These are phyloP conservation scores for Candida chilensis DNA, from an alignment of 805 yeast species.

Conservation along the genomic window DNA sequence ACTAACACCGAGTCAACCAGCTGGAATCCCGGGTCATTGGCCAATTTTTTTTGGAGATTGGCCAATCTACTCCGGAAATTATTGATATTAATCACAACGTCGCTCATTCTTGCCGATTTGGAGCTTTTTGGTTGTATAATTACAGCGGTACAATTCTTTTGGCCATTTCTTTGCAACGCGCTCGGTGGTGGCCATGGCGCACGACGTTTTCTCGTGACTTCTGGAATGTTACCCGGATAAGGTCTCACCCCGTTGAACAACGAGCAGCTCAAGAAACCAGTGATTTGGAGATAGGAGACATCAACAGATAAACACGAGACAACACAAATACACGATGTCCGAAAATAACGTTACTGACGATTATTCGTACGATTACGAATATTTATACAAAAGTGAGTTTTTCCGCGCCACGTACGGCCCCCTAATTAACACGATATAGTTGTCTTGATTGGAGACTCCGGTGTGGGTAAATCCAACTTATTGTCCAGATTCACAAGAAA, in stretches of 20 bases:
- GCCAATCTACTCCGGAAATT: background rate
- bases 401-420: background rate
- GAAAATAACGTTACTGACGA: constrained; percentile 56
- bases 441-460: constrained; percentile 93
- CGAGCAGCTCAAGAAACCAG: too few species aligned
- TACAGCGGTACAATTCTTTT: too few species aligned
- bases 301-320: too few species aligned
- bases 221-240: too few species aligned
- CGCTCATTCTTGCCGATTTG: background rate
- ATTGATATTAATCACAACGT: too few species aligned
- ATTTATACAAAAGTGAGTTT: constrained; percentile 64
- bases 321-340: too few species aligned
- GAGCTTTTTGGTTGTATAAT: background rate
- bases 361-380: constrained; percentile 78
- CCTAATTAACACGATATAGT: constrained; percentile 25
- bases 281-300: too few species aligned
- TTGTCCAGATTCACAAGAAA: constrained; percentile 91
- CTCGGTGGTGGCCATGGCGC: too few species aligned
- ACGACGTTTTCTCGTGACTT: too few species aligned
- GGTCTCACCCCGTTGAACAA: too few species aligned
- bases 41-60: constrained; percentile 18
- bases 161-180: too few species aligned
- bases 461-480: constrained; percentile 93
- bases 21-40: constrained; percentile 18
- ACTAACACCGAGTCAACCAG: constrained; percentile 46